Evolutionary conservation across 441 rosid species (phyloP).

Genomic region (Gossypium aridum): DNA sequence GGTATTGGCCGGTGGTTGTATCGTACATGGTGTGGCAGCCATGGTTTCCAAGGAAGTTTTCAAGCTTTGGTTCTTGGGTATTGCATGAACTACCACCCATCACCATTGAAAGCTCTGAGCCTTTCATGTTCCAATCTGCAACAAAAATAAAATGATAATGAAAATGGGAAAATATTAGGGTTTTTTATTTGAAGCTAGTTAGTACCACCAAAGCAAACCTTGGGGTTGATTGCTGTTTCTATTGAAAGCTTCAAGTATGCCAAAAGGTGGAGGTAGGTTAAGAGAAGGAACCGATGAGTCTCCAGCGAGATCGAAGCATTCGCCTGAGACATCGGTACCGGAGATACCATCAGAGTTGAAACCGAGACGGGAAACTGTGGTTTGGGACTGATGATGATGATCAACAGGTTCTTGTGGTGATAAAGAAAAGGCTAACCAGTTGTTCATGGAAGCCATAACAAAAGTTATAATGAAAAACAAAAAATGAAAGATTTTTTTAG

Average conservation of each 20-base stretch:
- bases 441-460: constrained; percentile 35
- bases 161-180: constrained; percentile 7
- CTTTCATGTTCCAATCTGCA: constrained; percentile 66
- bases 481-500: too few species aligned
- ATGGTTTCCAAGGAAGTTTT: constrained; percentile 68
- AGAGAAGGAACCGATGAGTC: constrained; percentile 33
- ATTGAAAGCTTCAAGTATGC: constrained; percentile 56
- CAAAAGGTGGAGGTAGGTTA: constrained; percentile 38
- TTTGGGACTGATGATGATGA: constrained; percentile 23
- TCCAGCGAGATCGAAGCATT: constrained; percentile 45
- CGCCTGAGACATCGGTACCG: constrained; percentile 27
- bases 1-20: constrained; percentile 16
- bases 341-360: constrained; percentile 42
- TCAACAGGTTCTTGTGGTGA: constrained; percentile 42
- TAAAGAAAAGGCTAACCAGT: constrained; percentile 77
- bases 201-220: constrained; percentile 25
- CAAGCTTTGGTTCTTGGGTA: constrained; percentile 59
- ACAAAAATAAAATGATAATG: background rate
- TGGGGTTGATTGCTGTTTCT: constrained; percentile 48
- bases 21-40: constrained; percentile 15
- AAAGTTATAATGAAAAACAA: background rate
- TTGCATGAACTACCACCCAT: constrained; percentile 43
- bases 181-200: background rate
- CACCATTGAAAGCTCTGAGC: constrained; percentile 27
- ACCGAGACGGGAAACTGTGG: constrained; percentile 29